Conservation (phyloP, 1,284 basidiomycete species). For the Malassezia cuniculi region DNA sequence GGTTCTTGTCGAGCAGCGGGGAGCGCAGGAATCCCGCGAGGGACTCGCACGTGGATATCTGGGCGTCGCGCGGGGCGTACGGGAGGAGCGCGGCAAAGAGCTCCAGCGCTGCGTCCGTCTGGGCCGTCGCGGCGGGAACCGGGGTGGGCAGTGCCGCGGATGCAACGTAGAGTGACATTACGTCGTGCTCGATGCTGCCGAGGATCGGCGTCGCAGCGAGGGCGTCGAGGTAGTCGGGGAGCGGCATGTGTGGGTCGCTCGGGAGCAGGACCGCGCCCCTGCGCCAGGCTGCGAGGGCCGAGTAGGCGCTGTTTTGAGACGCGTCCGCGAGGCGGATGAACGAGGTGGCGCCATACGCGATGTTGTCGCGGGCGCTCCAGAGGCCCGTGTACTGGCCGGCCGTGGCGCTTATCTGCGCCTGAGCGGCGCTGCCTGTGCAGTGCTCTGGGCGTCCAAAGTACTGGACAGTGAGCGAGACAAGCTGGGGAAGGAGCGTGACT, state of each 20-base stretch:
- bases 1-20: constrained; percentile 71
- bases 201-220: constrained; percentile 68
- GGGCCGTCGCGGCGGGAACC: constrained; percentile 65
- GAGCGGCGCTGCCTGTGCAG: constrained; percentile 63
- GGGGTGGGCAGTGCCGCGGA: constrained; percentile 52
- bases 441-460: constrained; percentile 67
- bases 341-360: constrained; percentile 77
- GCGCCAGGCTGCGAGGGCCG: too few species aligned
- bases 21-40: constrained; percentile 56
- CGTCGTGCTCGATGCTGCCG: constrained; percentile 74
- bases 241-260: too few species aligned
- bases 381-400: constrained; percentile 70
- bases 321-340: constrained; percentile 17
- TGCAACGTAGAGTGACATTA: constrained; percentile 56
- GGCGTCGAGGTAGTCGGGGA: constrained; percentile 52
- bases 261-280: too few species aligned
- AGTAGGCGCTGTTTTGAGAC: too few species aligned
- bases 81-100: constrained; percentile 67
- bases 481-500: constrained; percentile 61
- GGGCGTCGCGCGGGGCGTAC: constrained; percentile 60
- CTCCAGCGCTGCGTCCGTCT: constrained; percentile 76
- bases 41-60: constrained; percentile 57
- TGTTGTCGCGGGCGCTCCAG: constrained; percentile 77
- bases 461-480: constrained; percentile 72
- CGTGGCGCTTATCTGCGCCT: constrained; percentile 80